Base-by-base conservation (phyloP, 441 rosid genomes). In the Populus hybrid region DNA sequence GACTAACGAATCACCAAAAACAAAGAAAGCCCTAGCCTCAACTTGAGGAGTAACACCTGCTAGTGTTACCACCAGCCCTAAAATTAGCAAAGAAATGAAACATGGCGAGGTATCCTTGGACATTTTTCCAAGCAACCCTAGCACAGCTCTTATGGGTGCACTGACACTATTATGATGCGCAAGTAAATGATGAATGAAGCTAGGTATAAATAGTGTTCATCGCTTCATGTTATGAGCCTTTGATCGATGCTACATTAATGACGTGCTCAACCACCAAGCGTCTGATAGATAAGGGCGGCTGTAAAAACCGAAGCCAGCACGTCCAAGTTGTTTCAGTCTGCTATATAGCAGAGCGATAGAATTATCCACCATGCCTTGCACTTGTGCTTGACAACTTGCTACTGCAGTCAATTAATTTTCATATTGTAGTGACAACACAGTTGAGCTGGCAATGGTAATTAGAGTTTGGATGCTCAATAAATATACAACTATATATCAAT, bases 1-100 rank as follows among this genome's bases (percentile, higher is more conserved):
- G 9, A 95, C 99, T 0, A 95, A 87, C 5, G 99, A 94, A 64
- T 95, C 99, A 7, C 99, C 99, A 24, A 95, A 94, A 59, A 94
- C 95, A n/a, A 91, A 95, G 90, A 95, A 95, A 35, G 99, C 99
- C 74, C 99, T 90, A 3, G 90, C 91, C 38, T 89, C 86, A 10
- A 82, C 94, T 53, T 64, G 76, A 7, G 87, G 86, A 66, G 79
- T 72, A 74, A 86, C 72, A 65, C 63, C 64, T 26, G 76, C 83
- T 11, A 83, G 28, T 61, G 79, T 45, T 65, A 59, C 29, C 4
- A 71, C 67, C 5, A 88, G 61, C 64, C 77, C 72, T 64, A 85
- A 56, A 50, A 79, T 38, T 26, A 72, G 35, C 69, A 67, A 78
- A 16, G 72, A 67, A 70, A 64, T 12, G 16, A 36, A 50, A 16